Conservation (phyloP, 441 rosid species). For the Geranium incanum region DNA sequence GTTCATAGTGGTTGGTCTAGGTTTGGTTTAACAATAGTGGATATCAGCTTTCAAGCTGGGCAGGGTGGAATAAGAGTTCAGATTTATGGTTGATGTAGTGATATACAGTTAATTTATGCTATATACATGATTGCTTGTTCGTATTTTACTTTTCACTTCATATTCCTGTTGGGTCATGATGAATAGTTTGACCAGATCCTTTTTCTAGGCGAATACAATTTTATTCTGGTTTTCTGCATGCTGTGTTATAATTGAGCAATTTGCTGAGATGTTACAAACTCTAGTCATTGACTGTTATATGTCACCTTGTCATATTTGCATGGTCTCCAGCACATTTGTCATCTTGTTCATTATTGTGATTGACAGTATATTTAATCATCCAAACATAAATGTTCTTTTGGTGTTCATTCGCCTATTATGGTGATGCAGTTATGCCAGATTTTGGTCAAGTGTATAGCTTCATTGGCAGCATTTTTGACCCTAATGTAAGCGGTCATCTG, state of each 20-base stretch:
- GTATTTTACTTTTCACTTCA: background rate
- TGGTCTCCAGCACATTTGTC: too few relatives aligned
- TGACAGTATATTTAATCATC: too few relatives aligned
- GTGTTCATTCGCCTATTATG: background rate
- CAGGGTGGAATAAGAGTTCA: background rate
- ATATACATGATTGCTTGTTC: background rate
- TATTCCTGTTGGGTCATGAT: background rate
- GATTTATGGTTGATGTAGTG: background rate
- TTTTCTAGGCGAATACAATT: too few relatives aligned
- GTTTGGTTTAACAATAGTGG: background rate
- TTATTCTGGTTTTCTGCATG: too few relatives aligned
- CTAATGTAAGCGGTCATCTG: conserved; percentile 4
- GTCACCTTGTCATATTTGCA: too few relatives aligned
- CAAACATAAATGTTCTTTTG: background rate
- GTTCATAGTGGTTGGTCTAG: background rate
- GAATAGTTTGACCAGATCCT: too few relatives aligned
- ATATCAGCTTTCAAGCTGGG: too few relatives aligned
- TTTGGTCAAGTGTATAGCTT: conserved; percentile 6
- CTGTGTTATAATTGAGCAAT: too few relatives aligned
- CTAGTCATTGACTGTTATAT: too few relatives aligned
- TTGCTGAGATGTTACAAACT: too few relatives aligned
- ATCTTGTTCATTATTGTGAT: too few relatives aligned
- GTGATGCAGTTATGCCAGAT: conserved; percentile 5
- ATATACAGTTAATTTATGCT: background rate
- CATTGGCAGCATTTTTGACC: conserved; percentile 9